phyloP scores from a whole-genome alignment of 2,329 filamentous ascomycete genomes.

The Calonectria pseudoreteaudii region DNA sequence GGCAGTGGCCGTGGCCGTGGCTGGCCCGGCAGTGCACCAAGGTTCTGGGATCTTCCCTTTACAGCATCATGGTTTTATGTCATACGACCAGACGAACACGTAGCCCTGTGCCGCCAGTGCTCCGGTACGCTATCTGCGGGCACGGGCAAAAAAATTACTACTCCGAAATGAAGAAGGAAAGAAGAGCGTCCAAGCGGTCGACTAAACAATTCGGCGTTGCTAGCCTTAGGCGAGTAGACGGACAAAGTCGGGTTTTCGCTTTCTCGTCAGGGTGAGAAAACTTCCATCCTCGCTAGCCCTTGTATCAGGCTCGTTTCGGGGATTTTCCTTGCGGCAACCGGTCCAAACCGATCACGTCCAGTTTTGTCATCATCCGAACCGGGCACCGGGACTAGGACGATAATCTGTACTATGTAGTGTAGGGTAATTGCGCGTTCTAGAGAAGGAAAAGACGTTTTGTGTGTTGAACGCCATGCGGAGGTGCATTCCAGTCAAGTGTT shows the following conservation, averaged over 20 bases:
- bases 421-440: background rate
- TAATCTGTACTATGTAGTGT: background rate
- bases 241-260: constrained; percentile 27
- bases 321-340: constrained; percentile 3
- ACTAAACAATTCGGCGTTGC: constrained; percentile 16
- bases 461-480: constrained; percentile 9
- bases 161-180: constrained; percentile 35
- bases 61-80: constrained; percentile 28
- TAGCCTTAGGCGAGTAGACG: constrained; percentile 29
- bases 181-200: constrained; percentile 36
- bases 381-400: background rate
- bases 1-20: background rate
- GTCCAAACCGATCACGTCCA: background rate
- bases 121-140: constrained; percentile 29
- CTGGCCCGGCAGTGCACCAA: constrained; percentile 18
- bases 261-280: constrained; percentile 14
- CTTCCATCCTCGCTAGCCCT: background rate
- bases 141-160: constrained; percentile 33
- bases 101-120: constrained; percentile 30
- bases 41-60: constrained; percentile 25
- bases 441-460: constrained; percentile 7
- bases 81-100: constrained; percentile 36
- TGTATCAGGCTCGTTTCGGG: background rate
- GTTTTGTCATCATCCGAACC: constrained; percentile 1
- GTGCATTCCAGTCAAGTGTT: background rate